phyloP scores from a whole-genome alignment of 2,329 filamentous ascomycete genomes.

The Cercospora berteroae region DNA sequence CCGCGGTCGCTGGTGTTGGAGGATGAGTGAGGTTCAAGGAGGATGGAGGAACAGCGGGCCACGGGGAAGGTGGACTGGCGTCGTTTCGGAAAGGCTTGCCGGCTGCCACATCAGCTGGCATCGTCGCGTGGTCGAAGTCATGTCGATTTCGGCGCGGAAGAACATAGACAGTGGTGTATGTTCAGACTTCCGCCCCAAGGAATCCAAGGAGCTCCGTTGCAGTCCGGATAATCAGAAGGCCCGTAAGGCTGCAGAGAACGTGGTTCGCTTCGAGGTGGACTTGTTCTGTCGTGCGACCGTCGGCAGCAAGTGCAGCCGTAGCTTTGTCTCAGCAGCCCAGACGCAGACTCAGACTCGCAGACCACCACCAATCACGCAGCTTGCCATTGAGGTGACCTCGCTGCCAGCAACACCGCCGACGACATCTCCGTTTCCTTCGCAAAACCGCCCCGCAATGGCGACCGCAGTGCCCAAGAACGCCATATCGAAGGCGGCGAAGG shows the following conservation, averaged over 20 bases:
- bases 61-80: not conserved
- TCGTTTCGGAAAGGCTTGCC: slow-evolving; percentile 10
- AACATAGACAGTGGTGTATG: not conserved
- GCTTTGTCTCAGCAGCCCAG: slow-evolving; percentile 6
- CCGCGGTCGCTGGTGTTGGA: slow-evolving; percentile 1
- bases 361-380: slow-evolving; percentile 4
- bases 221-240: slow-evolving; percentile 3
- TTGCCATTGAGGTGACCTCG: slow-evolving; percentile 2
- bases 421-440: not conserved
- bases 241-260: not conserved
- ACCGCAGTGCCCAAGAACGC: slow-evolving; percentile 23
- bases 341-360: slow-evolving; percentile 1
- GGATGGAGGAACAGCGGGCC: not conserved
- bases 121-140: not conserved
- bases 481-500: slow-evolving; percentile 19
- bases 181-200: not conserved
- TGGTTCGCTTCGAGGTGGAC: not conserved
- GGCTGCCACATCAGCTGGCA: not conserved
- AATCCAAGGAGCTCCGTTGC: not conserved
- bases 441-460: slow-evolving; percentile 17
- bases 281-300: not conserved
- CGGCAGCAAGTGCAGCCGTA: slow-evolving; percentile 18
- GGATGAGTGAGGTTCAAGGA: not conserved
- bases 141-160: slow-evolving; percentile 6
- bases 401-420: not conserved